phyloP scores from a whole-genome alignment of 495 filamentous ascomycete species.

The Pyrenopolyporus hunteri region DNA sequence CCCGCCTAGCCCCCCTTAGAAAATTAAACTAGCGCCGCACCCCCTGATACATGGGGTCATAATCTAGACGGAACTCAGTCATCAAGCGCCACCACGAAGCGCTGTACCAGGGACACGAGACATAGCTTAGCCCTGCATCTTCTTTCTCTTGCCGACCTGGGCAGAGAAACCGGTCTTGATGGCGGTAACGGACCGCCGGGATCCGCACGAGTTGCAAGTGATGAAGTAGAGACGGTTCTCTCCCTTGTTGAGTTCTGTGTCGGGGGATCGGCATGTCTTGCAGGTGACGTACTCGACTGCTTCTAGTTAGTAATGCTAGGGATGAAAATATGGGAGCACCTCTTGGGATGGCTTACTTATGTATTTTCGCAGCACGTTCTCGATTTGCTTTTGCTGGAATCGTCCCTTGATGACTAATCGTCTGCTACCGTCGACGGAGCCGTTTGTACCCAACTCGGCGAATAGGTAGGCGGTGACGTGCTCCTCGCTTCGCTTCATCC shows the following conservation, averaged over 20 bases:
- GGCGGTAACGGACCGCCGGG: slow-evolving; percentile 86
- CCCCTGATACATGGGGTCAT: too few species aligned
- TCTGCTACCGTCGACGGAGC: slow-evolving; percentile 88
- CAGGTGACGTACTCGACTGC: slow-evolving; percentile 97
- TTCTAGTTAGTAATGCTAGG: slow-evolving; percentile 19
- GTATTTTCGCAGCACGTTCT: slow-evolving; percentile 91
- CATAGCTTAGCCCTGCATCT: slow-evolving; percentile 53
- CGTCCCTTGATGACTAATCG: slow-evolving; percentile 97
- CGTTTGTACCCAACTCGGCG: slow-evolving; percentile 95
- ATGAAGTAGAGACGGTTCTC: slow-evolving; percentile 87
- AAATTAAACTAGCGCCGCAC: slow-evolving; percentile 3
- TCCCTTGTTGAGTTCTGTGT: slow-evolving; percentile 96
- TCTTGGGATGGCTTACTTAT: slow-evolving; percentile 69
- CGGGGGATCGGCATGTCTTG: slow-evolving; percentile 93
- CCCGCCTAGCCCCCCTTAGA: slow-evolving; percentile 16
- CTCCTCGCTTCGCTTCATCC: slow-evolving; percentile 93
- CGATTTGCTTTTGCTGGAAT: slow-evolving; percentile 98
- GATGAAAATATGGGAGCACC: neutral
- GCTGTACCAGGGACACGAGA: neutral
- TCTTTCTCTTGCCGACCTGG: slow-evolving; percentile 93
- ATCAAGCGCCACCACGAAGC: too few species aligned
- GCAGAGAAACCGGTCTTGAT: slow-evolving; percentile 99
- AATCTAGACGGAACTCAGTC: too few species aligned
- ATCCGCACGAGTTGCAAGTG: slow-evolving; percentile 69
- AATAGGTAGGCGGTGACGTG: slow-evolving; percentile 97